phyloP scores from a whole-genome alignment of 495 filamentous ascomycete genomes.

The Aspergillus conjunctus region DNA sequence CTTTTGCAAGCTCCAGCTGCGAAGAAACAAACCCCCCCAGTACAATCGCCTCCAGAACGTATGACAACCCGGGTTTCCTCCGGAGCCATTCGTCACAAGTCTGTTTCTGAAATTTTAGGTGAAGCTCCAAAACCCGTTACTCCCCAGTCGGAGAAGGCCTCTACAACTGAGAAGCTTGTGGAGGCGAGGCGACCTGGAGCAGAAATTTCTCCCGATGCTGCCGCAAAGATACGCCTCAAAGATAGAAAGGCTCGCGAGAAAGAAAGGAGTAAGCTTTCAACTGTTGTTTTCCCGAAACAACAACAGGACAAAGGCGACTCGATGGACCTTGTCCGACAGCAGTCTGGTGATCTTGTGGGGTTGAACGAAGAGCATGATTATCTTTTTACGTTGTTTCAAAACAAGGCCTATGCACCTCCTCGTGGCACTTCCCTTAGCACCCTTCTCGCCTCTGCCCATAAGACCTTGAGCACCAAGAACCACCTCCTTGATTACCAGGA shows the following conservation, averaged over 20 bases:
- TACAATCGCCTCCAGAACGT: constrained; percentile 46
- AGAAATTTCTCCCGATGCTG: constrained; percentile 44
- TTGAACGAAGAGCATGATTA: constrained; percentile 69
- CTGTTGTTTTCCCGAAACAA: constrained; percentile 76
- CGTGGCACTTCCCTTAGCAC: constrained; percentile 64
- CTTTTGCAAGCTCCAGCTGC: constrained; percentile 15
- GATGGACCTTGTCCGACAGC: constrained; percentile 41
- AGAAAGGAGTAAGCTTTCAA: constrained; percentile 67
- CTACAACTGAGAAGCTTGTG: constrained; percentile 25
- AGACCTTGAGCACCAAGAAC: constrained; percentile 78
- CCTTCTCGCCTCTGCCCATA: constrained; percentile 72
- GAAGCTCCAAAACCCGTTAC: constrained; percentile 55
- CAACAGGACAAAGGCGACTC: constrained; percentile 41
- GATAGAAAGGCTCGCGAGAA: constrained; percentile 61
- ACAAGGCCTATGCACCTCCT: constrained; percentile 62
- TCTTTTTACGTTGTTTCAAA: constrained; percentile 76
- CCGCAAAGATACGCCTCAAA: constrained; percentile 54
- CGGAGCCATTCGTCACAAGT: constrained; percentile 69
- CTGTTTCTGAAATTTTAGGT: constrained; percentile 71
- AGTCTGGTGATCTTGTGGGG: constrained; percentile 50
- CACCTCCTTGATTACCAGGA: constrained; percentile 77
- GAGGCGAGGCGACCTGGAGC: constrained; percentile 30
- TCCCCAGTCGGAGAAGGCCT: constrained; percentile 36
- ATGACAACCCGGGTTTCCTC: constrained; percentile 68
- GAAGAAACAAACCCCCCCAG: constrained; percentile 29